Percentiles rank a stretch among this genome's conserved stretches.
These are phyloP conservation scores for Candida qinlingensis DNA, from an alignment of 805 yeast species.

Conservation along the genomic window DNA sequence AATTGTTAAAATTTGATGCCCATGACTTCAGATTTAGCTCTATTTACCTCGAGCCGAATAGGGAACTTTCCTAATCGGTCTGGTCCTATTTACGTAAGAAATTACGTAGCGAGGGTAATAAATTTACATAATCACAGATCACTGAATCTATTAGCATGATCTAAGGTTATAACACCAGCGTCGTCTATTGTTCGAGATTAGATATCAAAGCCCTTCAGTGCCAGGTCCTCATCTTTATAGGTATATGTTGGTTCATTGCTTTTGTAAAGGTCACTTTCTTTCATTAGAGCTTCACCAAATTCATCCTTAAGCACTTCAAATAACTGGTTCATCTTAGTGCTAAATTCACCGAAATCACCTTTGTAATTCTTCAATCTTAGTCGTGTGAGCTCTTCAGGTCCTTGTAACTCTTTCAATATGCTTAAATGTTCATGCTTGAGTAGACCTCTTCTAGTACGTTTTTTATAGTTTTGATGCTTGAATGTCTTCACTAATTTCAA, in stretches of 20 bases:
- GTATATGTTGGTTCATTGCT: background rate
- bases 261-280: background rate
- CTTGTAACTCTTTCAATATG: slow-evolving; percentile 9
- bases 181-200: background rate
- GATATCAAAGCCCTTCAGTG: background rate
- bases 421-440: slow-evolving; percentile 14
- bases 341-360: slow-evolving; percentile 25
- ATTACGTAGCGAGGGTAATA: too few relatives aligned
- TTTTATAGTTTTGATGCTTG: slow-evolving; percentile 5
- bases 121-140: too few relatives aligned
- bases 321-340: slow-evolving; percentile 11
- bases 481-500: slow-evolving; percentile 13
- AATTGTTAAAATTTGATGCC: too few relatives aligned
- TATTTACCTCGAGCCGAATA: too few relatives aligned
- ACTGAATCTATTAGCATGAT: too few relatives aligned
- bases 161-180: background rate
- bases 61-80: too few relatives aligned
- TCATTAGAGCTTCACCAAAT: background rate
- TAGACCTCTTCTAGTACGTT: slow-evolving; percentile 16
- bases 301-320: background rate
- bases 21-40: too few relatives aligned
- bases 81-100: too few relatives aligned
- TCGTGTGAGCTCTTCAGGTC: slow-evolving; percentile 16
- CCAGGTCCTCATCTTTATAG: background rate
- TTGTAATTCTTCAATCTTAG: slow-evolving; percentile 23